Evolutionary conservation across 2,329 filamentous ascomycete genomes (phyloP).

Genomic region (Exophiala lecanii-corni): DNA sequence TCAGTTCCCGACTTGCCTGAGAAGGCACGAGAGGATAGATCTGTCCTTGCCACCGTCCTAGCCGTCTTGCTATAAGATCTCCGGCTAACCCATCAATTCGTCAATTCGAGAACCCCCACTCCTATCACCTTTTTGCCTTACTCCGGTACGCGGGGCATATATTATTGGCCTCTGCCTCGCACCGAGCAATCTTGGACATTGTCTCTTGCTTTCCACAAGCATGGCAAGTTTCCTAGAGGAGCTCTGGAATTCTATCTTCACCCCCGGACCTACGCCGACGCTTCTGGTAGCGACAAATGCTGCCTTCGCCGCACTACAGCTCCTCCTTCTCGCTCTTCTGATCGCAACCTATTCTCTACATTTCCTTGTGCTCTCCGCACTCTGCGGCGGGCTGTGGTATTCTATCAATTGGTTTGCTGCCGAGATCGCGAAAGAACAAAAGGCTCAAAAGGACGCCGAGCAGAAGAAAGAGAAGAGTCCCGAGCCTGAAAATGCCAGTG

Average conservation of each 20-base stretch:
- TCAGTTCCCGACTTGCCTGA: not conserved
- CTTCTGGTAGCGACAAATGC: slow-evolving; percentile 86
- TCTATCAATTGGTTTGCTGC: slow-evolving; percentile 94
- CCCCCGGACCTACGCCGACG: slow-evolving; percentile 80
- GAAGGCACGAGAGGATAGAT: not conserved
- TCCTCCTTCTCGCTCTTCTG: slow-evolving; percentile 71
- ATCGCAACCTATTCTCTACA: slow-evolving; percentile 81
- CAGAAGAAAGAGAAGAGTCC: slow-evolving; percentile 42
- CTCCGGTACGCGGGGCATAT: no score
- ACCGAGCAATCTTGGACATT: no score
- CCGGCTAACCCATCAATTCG: no score
- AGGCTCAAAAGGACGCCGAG: slow-evolving; percentile 41
- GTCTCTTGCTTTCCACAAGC: no score
- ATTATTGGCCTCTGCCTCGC: no score
- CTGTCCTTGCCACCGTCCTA: not conserved
- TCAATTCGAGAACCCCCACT: no score
- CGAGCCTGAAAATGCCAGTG: slow-evolving; percentile 27
- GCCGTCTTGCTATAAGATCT: no score
- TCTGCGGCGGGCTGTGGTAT: slow-evolving; percentile 83
- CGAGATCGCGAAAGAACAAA: slow-evolving; percentile 54
- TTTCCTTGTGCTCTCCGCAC: slow-evolving; percentile 73
- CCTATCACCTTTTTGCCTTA: no score
- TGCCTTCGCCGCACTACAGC: slow-evolving; percentile 79
- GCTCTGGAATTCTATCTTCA: slow-evolving; percentile 91
- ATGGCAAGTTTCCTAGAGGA: slow-evolving; percentile 60